Percentiles rank a stretch among this genome's conserved stretches.
Evolutionary conservation across 371 early-diverging fungal genomes (phyloP).

Genomic region (Rhizopus arrhizus): DNA sequence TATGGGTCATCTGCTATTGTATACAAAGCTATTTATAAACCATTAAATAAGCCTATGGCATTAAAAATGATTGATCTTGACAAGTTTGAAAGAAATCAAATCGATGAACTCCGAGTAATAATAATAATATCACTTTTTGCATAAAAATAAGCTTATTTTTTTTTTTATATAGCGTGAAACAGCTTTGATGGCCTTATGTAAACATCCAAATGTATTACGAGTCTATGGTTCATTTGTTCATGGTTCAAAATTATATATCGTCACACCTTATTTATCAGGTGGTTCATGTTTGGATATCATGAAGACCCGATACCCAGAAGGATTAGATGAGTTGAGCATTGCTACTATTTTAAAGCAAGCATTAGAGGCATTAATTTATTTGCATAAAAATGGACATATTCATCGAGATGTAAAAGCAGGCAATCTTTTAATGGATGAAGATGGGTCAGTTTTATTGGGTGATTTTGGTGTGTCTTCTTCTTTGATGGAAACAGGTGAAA

Average conservation of each 20-base stretch:
- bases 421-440: constrained; percentile 83
- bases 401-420: constrained; percentile 94
- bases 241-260: constrained; percentile 81
- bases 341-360: constrained; percentile 88
- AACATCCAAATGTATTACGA: constrained; percentile 82
- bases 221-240: constrained; percentile 85
- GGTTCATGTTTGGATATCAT: constrained; percentile 90
- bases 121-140: constrained; percentile 3
- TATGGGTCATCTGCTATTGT: constrained; percentile 85
- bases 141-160: not conserved
- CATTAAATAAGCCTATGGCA: constrained; percentile 65
- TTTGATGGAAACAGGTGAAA: constrained; percentile 78
- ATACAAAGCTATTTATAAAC: constrained; percentile 74
- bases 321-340: constrained; percentile 81
- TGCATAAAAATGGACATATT: constrained; percentile 87
- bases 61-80: constrained; percentile 86
- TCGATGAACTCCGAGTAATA: constrained; percentile 80
- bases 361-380: constrained; percentile 81
- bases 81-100: constrained; percentile 86
- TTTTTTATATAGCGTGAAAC: constrained; percentile 71
- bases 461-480: constrained; percentile 91
- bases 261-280: constrained; percentile 79
- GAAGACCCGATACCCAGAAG: constrained; percentile 80
- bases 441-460: constrained; percentile 80
- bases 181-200: constrained; percentile 86